Evolutionary conservation across 176 grass and related monocot genomes (phyloP), one percentile per base, ranked within the genome.

Genomic region (Olyra latifolia): DNA sequence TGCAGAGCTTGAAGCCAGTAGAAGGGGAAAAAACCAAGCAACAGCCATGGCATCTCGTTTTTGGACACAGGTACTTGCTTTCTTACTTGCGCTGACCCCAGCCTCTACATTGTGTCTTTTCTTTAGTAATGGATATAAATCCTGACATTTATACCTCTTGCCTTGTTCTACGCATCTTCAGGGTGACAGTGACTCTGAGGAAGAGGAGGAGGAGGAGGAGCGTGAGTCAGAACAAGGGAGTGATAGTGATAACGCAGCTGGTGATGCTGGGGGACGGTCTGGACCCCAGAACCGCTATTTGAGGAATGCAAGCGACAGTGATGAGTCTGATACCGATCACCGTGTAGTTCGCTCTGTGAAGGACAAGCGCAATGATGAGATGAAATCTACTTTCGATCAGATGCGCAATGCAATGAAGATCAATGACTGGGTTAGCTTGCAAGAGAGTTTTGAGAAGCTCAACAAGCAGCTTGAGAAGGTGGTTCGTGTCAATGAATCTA

Each of bases 401-500:
- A 98, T 98, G 88, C 87, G 84, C 40, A 98, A 98, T 83, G 92
- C 95, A 10, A 98, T 92, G 80, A 98, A 98, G 80, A 98, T 98
- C 55, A 98, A 98, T 69, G 95, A 98, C 75, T 98, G 95, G 90
- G 86, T 95, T 49, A 98, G 89, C 74, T 80, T 98, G 44, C 89
- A 91, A 43, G 95, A 98, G 79, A 91, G 85, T 71, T 98, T 95
- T 66, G 95, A 98, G 43, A 98, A 95, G 74, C 68, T 98, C 25
- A 98, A 98, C 83, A 98, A 98, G 82, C 95, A 98, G 79, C 83
- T 98, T 27, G 92, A 98, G 84, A 98, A 98, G 84, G 90, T 98
- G 70, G 81, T 86, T 24, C 85, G 95, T 56, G 88, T 98, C 41
- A 95, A 93, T n/a, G 95, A 98, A 73, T 87, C 92, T 11, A 89